phyloP scores from a whole-genome alignment of 257 asterid genomes.

The Coffea canephora region DNA sequence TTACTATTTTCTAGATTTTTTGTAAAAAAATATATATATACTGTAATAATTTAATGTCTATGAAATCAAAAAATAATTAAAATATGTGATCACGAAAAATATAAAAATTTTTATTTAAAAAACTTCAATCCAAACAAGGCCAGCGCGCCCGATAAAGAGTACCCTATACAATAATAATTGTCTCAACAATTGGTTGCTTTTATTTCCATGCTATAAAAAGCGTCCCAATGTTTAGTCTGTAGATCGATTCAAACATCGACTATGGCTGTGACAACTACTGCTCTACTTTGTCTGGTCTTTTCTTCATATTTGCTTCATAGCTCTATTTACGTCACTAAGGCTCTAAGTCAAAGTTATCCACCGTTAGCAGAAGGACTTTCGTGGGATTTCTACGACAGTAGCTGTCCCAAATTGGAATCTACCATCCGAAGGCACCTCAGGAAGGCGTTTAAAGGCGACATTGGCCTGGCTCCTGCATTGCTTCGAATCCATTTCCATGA shows the following conservation, averaged over 20 bases:
- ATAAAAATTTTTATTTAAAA: too few species aligned
- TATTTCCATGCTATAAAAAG: neutral
- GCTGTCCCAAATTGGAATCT: slow-evolving; percentile 51
- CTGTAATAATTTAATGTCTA: too few species aligned
- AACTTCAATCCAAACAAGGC: too few species aligned
- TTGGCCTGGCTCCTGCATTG: slow-evolving; percentile 69
- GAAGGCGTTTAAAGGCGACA: slow-evolving; percentile 40
- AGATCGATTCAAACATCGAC: neutral
- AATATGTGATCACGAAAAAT: too few species aligned
- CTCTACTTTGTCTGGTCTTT: slow-evolving; percentile 19
- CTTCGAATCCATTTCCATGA: slow-evolving; percentile 59
- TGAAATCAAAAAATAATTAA: too few species aligned
- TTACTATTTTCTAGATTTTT: too few species aligned
- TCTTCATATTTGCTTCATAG: slow-evolving; percentile 17
- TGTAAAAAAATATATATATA: too few species aligned
- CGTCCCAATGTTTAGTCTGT: neutral
- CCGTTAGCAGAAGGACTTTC: slow-evolving; percentile 54
- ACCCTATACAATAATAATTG: too few species aligned
- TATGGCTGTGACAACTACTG: slow-evolving; percentile 3
- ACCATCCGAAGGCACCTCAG: slow-evolving; percentile 40
- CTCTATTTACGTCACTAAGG: slow-evolving; percentile 20
- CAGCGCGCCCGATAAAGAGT: too few species aligned
- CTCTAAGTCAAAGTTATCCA: slow-evolving; percentile 22
- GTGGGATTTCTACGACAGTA: slow-evolving; percentile 38
- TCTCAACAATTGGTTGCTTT: too few species aligned